Percentiles rank a stretch among this genome's conserved stretches.
These are phyloP conservation scores for Drechslerella dactyloides DNA, from an alignment of 2,329 filamentous ascomycete genomes.

Conservation along the genomic window DNA sequence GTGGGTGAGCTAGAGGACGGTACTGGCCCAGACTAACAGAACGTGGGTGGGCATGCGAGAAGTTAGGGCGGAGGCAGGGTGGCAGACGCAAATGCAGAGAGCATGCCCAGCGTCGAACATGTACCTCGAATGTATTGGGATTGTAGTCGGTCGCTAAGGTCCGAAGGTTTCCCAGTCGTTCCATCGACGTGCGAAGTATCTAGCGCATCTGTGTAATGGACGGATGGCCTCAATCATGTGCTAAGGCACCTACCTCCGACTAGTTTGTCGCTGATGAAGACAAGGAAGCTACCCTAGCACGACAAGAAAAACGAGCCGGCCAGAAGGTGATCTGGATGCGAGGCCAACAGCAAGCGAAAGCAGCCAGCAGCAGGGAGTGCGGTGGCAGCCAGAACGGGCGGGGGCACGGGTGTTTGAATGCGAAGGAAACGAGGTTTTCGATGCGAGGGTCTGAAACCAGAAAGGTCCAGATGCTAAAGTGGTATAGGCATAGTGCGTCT, in stretches of 20 bases:
- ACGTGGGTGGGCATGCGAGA: slow-evolving; percentile 19
- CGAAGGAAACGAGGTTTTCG: slow-evolving; percentile 46
- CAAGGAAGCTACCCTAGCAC: slow-evolving; percentile 32
- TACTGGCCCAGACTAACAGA: slow-evolving; percentile 25
- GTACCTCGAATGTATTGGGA: slow-evolving; percentile 40
- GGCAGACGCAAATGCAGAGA: slow-evolving; percentile 24
- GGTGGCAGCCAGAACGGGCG: slow-evolving; percentile 19
- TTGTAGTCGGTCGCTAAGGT: slow-evolving; percentile 6
- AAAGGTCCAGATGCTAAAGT: slow-evolving; percentile 36
- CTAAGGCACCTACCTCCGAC: not conserved
- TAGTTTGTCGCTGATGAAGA: slow-evolving; percentile 9
- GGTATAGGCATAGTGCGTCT: slow-evolving; percentile 9
- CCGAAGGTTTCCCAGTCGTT: slow-evolving; percentile 33
- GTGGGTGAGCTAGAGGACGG: slow-evolving; percentile 30
- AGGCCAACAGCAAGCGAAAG: slow-evolving; percentile 49
- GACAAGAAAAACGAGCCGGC: slow-evolving; percentile 18
- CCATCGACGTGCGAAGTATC: slow-evolving; percentile 20
- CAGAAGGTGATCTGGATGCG: slow-evolving; percentile 47
- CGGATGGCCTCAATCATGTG: not conserved
- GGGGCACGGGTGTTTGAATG: slow-evolving; percentile 16
- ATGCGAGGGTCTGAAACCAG: slow-evolving; percentile 48
- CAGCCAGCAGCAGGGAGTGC: slow-evolving; percentile 37
- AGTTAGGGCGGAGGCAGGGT: slow-evolving; percentile 40
- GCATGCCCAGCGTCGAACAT: not conserved
- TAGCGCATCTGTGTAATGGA: slow-evolving; percentile 5